Conservation (phyloP, 768 basidiomycete species). For the Filobasidium floriforme region DNA sequence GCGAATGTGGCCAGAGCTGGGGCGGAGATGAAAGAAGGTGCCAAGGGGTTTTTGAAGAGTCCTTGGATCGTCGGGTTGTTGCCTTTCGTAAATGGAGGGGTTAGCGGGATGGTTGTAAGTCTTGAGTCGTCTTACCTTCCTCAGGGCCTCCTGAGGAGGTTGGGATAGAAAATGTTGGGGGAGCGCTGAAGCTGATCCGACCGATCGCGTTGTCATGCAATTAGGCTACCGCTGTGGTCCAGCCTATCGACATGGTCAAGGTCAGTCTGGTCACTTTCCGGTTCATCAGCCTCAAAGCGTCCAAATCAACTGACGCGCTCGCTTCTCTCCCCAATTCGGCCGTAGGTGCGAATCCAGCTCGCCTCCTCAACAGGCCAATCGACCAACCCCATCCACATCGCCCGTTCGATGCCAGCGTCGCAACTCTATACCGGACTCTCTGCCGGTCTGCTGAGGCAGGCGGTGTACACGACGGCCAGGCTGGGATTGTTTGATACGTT, state of each 20-base stretch:
- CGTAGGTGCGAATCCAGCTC: slow-evolving; percentile 23
- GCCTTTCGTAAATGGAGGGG: slow-evolving; percentile 23
- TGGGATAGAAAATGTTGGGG: neutral
- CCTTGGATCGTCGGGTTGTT: slow-evolving; percentile 16
- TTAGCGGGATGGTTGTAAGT: slow-evolving; percentile 24
- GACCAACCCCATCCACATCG: slow-evolving; percentile 16
- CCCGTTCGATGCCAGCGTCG: slow-evolving; percentile 9
- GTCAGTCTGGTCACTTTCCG: neutral
- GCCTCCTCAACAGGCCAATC: slow-evolving; percentile 6
- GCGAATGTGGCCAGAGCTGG: neutral
- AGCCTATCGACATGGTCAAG: slow-evolving; percentile 25
- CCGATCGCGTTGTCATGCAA: neutral
- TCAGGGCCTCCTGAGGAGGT: neutral
- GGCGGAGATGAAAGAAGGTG: slow-evolving; percentile 10
- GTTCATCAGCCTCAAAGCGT: neutral
- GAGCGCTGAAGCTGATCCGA: neutral
- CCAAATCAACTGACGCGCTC: neutral
- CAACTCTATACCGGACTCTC: slow-evolving; percentile 24
- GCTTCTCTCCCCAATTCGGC: neutral
- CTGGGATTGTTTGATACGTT: slow-evolving; percentile 26
- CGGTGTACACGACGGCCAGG: slow-evolving; percentile 23
- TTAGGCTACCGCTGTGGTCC: slow-evolving; percentile 22
- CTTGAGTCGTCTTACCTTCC: no score
- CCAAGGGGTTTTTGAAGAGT: slow-evolving; percentile 14
- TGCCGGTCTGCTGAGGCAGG: slow-evolving; percentile 22